Percentiles rank a stretch among this genome's conserved stretches.
These are phyloP conservation scores for Exophiala dermatitidis DNA, from an alignment of 2,329 filamentous ascomycete genomes.

Conservation along the genomic window DNA sequence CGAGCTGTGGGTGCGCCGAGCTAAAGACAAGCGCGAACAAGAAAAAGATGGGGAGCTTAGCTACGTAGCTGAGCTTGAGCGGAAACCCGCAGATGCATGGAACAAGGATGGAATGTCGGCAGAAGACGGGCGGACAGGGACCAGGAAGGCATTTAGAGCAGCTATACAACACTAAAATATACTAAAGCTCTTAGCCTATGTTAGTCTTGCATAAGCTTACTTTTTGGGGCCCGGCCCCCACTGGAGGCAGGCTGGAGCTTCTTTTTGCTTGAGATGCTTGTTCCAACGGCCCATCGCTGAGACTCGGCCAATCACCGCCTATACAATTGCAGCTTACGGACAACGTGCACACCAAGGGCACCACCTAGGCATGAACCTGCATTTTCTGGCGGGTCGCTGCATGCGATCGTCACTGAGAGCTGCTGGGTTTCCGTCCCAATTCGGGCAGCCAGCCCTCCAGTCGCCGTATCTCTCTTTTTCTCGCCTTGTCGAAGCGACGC, in stretches of 20 bases:
- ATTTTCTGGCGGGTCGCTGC: background rate
- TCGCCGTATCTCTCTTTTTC: background rate
- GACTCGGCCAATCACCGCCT: background rate
- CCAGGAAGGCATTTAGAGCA: background rate
- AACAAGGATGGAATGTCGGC: background rate
- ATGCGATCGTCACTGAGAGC: background rate
- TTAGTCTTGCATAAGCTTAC: background rate
- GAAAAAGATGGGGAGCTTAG: background rate
- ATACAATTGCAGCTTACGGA: slow-evolving; percentile 2
- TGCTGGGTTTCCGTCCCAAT: slow-evolving; percentile 3
- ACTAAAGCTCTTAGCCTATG: background rate
- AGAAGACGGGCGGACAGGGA: background rate
- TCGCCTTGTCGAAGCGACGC: background rate
- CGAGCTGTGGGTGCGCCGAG: background rate
- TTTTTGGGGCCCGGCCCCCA: background rate
- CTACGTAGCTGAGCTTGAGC: background rate
- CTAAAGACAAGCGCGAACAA: background rate
- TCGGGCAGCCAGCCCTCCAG: background rate
- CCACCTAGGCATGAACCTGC: background rate
- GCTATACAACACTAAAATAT: background rate
- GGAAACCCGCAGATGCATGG: background rate
- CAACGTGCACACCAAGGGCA: background rate
- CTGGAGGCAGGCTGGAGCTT: background rate
- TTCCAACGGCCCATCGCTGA: background rate
- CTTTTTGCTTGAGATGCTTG: background rate